Base-by-base conservation (phyloP, 2,329 filamentous ascomycete species). In the Phaeophleospora eucalypticola region DNA sequence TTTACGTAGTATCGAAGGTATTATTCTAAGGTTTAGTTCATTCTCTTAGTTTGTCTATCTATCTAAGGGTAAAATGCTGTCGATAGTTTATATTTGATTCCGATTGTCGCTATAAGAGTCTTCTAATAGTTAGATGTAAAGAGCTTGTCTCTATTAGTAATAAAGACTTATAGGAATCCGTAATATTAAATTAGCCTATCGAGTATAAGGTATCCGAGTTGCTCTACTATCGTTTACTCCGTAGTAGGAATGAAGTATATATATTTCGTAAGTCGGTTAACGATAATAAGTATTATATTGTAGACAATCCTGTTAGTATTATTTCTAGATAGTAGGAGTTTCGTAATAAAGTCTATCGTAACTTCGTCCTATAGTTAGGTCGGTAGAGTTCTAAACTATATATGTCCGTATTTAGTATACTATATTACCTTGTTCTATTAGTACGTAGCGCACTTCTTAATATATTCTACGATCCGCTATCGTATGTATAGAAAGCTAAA, bases 31-130 rank as follows among this genome's bases (percentile, higher is more conserved):
- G 47, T 49, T 37, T 58, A 35, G 42, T 66, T 65, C 2, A 45
- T 33, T 16, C 49, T 47, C 48, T 66, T 56, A 2, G 50, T 65
- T 46, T 61, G 44, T 9, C 59, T 46, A 45, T 66, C 52, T 3
- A 54, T 64, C 45, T 63, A 27, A 4, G 48, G 46, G 43, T 66
- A 51, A 43, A 57, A 63, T n/a, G 55, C 49, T 12, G 56, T 65
- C 3, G 48, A 61, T 2, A 60, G 49, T 17, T 56, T 51, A 21
- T 48, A 29, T 33, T 41, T 58, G 43, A 64, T 58, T 21, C 52
- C 50, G 14, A 57, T 43, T 20, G 16, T 42, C 41, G 20, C 37
- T 2, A 54, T 34, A 14, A 57, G 41, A 10, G 47, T 49, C 29
- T 53, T 53, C 54, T 41, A 57, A 43, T 46, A 55, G 42, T 55